A percentile compares a stretch with the other conserved stretches of the same genome.
These are phyloP conservation scores for Lichina pygmaea DNA, from an alignment of 495 filamentous ascomycete genomes.

Conservation along the genomic window DNA sequence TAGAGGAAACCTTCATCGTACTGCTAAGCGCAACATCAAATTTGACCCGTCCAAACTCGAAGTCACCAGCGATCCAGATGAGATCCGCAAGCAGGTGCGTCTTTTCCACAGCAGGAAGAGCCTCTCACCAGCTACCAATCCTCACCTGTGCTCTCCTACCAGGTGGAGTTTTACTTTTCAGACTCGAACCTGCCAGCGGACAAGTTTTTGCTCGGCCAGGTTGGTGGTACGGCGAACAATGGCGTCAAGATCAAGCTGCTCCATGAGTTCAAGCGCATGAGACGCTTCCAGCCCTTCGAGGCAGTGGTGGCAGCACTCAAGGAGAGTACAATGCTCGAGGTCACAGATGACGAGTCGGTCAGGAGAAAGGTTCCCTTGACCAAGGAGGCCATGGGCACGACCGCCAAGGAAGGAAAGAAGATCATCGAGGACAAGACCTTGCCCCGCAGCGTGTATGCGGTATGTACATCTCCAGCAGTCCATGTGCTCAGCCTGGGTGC, in stretches of 20 bases:
- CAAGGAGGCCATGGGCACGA: conserved; percentile 16
- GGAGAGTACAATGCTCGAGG: conserved; percentile 37
- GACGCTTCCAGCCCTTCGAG: conserved; percentile 57
- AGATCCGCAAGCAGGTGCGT: conserved; percentile 54
- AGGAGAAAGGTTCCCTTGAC: conserved; percentile 45
- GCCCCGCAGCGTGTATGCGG: conserved; percentile 34
- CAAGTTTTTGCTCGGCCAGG: conserved; percentile 53
- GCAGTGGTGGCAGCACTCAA: conserved; percentile 62
- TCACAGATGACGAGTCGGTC: conserved; percentile 37
- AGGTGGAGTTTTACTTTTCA: conserved; percentile 97
- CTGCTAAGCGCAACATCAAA: conserved; percentile 1
- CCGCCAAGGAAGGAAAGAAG: conserved; percentile 19
- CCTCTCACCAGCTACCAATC: neutral
- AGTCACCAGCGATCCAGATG: conserved; percentile 30
- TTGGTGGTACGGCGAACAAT: conserved; percentile 51
- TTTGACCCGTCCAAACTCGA: conserved; percentile 1
- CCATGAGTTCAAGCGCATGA: conserved; percentile 79
- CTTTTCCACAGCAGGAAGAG: neutral
- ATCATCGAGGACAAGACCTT: conserved; percentile 31
- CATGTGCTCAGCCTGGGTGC: neutral
- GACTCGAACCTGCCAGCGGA: conserved; percentile 76
- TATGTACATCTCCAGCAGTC: neutral
- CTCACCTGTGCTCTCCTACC: conserved; percentile 3
- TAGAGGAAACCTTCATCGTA: neutral
- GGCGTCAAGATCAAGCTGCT: conserved; percentile 50